phyloP scores from a whole-genome alignment of 1,284 basidiomycete genomes.

The Ceratobasidium sp. region DNA sequence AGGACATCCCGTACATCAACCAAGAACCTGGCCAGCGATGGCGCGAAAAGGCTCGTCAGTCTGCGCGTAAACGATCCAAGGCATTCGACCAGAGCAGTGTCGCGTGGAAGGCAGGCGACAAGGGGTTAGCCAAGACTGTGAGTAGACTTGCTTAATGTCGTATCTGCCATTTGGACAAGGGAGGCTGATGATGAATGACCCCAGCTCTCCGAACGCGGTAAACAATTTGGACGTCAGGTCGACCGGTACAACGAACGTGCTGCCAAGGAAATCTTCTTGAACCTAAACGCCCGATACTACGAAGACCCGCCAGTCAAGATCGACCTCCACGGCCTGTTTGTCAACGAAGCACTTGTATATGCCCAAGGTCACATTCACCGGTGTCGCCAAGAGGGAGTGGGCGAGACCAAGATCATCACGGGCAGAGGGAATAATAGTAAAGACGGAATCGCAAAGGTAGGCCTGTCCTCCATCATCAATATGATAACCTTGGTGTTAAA shows the following conservation, averaged over 20 bases:
- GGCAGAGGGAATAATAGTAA: constrained; percentile 35
- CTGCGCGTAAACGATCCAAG: constrained; percentile 19
- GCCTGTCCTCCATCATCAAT: background rate
- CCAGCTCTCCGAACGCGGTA: constrained; percentile 34
- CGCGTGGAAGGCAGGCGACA: constrained; percentile 30
- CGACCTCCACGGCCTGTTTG: constrained; percentile 29
- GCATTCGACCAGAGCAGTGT: constrained; percentile 19
- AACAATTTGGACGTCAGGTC: constrained; percentile 26
- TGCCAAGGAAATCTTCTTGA: constrained; percentile 23
- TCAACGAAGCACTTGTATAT: constrained; percentile 34
- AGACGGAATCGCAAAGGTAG: constrained; percentile 32
- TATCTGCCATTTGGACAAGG: background rate
- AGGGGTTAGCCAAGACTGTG: constrained; percentile 24
- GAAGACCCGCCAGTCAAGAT: background rate
- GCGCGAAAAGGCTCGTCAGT: constrained; percentile 16
- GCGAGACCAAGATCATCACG: constrained; percentile 19
- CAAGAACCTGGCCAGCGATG: constrained; percentile 22
- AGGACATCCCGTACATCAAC: constrained; percentile 27
- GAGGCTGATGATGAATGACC: background rate
- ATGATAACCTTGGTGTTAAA: background rate
- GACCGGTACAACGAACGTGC: constrained; percentile 33
- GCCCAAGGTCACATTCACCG: constrained; percentile 14
- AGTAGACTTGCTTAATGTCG: background rate
- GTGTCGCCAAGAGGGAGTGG: constrained; percentile 19
- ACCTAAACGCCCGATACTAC: constrained; percentile 26